A percentile compares a stretch with the other conserved stretches of the same genome.
phyloP scores from a whole-genome alignment of 768 basidiomycete species.

The Boletus tylopilopsis region DNA sequence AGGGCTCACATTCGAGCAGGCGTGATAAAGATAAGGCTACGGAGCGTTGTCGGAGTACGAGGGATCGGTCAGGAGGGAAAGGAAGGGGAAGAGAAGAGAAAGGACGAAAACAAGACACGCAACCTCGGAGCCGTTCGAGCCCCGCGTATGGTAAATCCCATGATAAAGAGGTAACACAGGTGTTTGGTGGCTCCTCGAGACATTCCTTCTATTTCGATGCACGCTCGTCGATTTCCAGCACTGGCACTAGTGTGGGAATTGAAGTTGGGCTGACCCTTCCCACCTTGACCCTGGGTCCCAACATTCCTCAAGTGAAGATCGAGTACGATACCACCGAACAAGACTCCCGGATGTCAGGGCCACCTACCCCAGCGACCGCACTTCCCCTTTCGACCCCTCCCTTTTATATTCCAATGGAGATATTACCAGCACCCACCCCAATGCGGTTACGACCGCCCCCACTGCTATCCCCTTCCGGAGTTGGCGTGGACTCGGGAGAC shows the following conservation, averaged over 20 bases:
- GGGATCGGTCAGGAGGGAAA: slow-evolving; percentile 8
- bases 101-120: slow-evolving; percentile 5
- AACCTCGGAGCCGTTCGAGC: slow-evolving; percentile 20
- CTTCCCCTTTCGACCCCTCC: slow-evolving; percentile 21
- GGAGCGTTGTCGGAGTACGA: slow-evolving; percentile 14
- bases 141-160: slow-evolving; percentile 7
- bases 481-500: neutral
- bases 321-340: slow-evolving; percentile 23
- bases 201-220: slow-evolving; percentile 8
- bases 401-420: slow-evolving; percentile 29
- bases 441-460: slow-evolving; percentile 8
- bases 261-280: neutral
- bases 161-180: neutral
- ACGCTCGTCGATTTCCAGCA: slow-evolving; percentile 1
- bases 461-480: slow-evolving; percentile 1
- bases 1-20: slow-evolving; percentile 27
- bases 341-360: slow-evolving; percentile 17
- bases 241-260: neutral
- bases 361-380: slow-evolving; percentile 21
- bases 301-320: slow-evolving; percentile 20
- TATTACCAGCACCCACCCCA: slow-evolving; percentile 11
- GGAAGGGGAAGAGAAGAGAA: slow-evolving; percentile 1
- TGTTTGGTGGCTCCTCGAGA: neutral
- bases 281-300: neutral
- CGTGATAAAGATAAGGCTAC: slow-evolving; percentile 17